These are phyloP conservation scores for Leptodontidium sp. DNA, from an alignment of 2,329 filamentous ascomycete genomes.

Conservation along the genomic window DNA sequence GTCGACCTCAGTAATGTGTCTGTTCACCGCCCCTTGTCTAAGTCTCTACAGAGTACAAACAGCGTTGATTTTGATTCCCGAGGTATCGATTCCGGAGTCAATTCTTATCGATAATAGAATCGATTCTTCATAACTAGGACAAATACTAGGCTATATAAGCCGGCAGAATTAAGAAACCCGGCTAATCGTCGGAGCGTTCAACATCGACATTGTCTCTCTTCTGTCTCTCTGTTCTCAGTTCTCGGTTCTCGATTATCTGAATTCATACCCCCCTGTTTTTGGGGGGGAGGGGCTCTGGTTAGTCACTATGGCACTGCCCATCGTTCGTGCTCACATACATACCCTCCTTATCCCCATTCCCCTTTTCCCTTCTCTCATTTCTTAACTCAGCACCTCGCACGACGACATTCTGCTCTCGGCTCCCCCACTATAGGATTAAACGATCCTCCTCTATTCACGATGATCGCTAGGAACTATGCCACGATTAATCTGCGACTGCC, in stretches of 20 bases:
- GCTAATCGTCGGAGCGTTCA: background rate
- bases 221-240: no score
- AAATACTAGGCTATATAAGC: no score
- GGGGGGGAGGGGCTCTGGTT: background rate
- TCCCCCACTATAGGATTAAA: background rate
- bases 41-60: no score
- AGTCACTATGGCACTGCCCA: background rate
- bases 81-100: no score
- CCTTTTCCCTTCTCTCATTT: background rate
- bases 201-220: background rate
- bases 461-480: background rate
- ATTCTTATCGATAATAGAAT: no score
- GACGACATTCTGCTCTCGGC: background rate
- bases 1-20: no score
- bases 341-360: no score
- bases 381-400: background rate
- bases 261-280: background rate
- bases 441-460: background rate
- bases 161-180: no score
- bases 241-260: background rate
- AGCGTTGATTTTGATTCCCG: no score
- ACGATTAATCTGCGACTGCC: background rate
- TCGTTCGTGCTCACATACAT: background rate
- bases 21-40: no score
- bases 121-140: no score